Percentiles rank a stretch among this genome's conserved stretches.
These are phyloP conservation scores for Monosporozyma servazzii DNA, from an alignment of 805 yeast species.

Conservation along the genomic window DNA sequence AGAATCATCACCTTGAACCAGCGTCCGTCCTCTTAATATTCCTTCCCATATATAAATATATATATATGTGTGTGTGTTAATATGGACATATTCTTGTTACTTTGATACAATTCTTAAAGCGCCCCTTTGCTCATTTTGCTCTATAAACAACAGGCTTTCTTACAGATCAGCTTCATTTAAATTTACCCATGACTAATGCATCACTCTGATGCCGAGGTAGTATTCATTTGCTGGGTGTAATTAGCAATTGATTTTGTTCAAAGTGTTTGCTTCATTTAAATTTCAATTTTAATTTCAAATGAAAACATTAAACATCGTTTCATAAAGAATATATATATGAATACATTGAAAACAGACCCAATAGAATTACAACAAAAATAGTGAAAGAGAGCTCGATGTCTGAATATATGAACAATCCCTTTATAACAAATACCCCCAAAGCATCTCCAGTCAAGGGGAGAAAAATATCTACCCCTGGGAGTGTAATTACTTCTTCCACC, in stretches of 20 bases:
- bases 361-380: background rate
- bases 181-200: too few species aligned
- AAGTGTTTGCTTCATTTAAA: background rate
- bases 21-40: background rate
- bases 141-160: background rate
- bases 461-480: background rate
- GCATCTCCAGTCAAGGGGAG: constrained; percentile 20
- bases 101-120: background rate
- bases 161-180: too few species aligned
- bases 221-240: background rate
- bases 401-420: constrained; percentile 17
- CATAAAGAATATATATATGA: background rate
- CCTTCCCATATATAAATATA: background rate
- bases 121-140: background rate
- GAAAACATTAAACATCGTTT: background rate
- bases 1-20: constrained; percentile 24
- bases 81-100: background rate
- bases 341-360: background rate
- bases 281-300: background rate
- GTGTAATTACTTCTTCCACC: background rate
- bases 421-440: constrained; percentile 27
- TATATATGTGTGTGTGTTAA: background rate
- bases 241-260: background rate
- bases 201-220: too few species aligned
- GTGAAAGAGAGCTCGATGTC: background rate